phyloP scores from a whole-genome alignment of 768 basidiomycete species.

The Xanthoconium purpureum region DNA sequence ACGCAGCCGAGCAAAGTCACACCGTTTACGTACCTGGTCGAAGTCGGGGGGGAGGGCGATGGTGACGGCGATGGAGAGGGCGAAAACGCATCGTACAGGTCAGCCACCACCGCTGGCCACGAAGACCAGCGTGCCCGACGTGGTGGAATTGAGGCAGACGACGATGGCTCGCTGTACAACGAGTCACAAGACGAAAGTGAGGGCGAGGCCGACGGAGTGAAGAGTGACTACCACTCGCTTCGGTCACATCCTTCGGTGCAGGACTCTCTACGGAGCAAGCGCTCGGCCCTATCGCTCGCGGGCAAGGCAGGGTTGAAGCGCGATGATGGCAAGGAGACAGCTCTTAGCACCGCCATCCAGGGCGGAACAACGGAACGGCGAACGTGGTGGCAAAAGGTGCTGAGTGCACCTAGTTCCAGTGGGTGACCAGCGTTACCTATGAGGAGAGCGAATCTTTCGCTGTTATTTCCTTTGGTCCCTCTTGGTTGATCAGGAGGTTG shows the following conservation, averaged over 20 bases:
- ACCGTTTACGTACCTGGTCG: conserved; percentile 39
- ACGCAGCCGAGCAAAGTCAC: conserved; percentile 23
- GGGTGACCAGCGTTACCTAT: background rate
- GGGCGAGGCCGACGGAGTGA: conserved; percentile 5
- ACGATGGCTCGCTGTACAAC: conserved; percentile 21
- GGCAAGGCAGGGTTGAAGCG: conserved; percentile 4
- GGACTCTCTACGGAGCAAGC: conserved; percentile 22
- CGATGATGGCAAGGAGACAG: background rate
- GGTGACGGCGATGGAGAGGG: conserved; percentile 18
- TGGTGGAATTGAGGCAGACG: conserved; percentile 9
- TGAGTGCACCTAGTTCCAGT: conserved; percentile 13
- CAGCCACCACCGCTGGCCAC: background rate
- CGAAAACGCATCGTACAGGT: conserved; percentile 1
- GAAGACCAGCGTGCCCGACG: background rate
- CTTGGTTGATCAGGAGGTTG: background rate
- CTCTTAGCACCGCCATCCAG: background rate
- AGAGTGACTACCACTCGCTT: conserved; percentile 31
- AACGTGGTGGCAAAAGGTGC: conserved; percentile 33
- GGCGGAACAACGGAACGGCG: conserved; percentile 18
- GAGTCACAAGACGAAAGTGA: conserved; percentile 17
- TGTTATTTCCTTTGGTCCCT: background rate
- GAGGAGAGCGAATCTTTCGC: too few relatives aligned
- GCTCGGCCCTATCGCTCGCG: conserved; percentile 19
- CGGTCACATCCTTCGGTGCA: conserved; percentile 25
- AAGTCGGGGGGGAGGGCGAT: conserved; percentile 21